Percentiles rank a stretch among this genome's conserved stretches.
These are phyloP conservation scores for Iris macrosiphon DNA, from an alignment of 106 monocot species.

Conservation along the genomic window DNA sequence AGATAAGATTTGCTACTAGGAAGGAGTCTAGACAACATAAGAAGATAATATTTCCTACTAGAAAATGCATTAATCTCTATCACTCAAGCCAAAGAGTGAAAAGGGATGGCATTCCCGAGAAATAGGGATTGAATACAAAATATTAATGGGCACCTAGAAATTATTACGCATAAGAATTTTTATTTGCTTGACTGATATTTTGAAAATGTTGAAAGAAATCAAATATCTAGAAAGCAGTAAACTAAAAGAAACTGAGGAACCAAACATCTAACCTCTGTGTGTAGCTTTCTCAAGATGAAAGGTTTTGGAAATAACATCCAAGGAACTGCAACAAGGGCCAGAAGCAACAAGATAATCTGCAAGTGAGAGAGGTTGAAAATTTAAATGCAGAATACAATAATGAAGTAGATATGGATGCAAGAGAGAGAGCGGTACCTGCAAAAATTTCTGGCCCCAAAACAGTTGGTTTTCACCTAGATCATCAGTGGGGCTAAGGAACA, in stretches of 20 bases:
- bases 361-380: constrained; percentile 10
- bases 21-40: no score
- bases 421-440: constrained; percentile 37
- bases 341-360: constrained; percentile 81
- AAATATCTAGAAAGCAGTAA: no score
- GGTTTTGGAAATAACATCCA: constrained; percentile 99
- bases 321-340: constrained; percentile 85
- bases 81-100: no score
- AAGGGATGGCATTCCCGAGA: no score
- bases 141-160: no score
- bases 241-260: not conserved
- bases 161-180: no score
- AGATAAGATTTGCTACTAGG: no score
- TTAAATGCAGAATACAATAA: not conserved
- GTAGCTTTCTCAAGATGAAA: constrained; percentile 81
- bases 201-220: no score
- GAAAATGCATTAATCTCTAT: no score
- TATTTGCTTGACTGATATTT: no score
- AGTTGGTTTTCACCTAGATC: constrained; percentile 76
- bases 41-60: no score
- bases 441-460: constrained; percentile 69
- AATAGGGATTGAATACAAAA: no score
- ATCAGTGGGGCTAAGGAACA: constrained; percentile 69
- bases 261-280: constrained; percentile 58
- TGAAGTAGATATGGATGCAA: not conserved